Evolutionary conservation across 2,329 filamentous ascomycete genomes (phyloP), one percentile per base, ranked within the genome.

Genomic region (Dactylellina leptospora): DNA sequence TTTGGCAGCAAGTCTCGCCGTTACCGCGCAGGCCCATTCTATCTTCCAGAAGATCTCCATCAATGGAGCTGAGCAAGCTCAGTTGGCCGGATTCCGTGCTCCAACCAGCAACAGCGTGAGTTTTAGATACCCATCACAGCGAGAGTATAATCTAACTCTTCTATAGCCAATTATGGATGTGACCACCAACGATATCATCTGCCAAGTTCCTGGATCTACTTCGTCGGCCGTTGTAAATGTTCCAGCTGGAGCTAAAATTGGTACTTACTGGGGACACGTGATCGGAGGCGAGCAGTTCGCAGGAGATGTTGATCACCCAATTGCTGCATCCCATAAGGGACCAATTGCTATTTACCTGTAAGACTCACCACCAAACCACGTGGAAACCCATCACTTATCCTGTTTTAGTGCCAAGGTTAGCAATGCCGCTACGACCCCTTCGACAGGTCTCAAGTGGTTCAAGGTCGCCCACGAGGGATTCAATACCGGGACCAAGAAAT

Each of bases 191-290:
- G 80, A 79, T 53, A 80, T 85, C 10, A 81, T 83, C 44, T 85
- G 83, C 78, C 63, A 79, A 77, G 74, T 76, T 75, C 66, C 77
- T 76, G 47, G 80, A 80, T 44, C 78, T 69, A 62, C 40, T 20
- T 62, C 56, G 5, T 44, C 50, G 56, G 80, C 78, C 9, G 79
- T 86, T 55, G 82, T 86, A 74, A 78, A 80, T 42, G 82, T 85
- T 54, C 81, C 82, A 13, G 80, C 82, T 1, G 84, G 84, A 10
- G 84, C 85, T 76, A 80, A 81, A 74, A 78, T 86, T 47, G 84
- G 84, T 5, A 80, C 83, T 1, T 82, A 80, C 77, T 86, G 82
- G 80, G 83, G 83, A 42, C 84, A 86, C 75, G 80, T 85, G 54
- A 82, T 86, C 61, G 84, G 84, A 58, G 84, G 84, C 50, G 80